These are phyloP conservation scores for Fusarium nodosum DNA, from an alignment of 2,329 filamentous ascomycete genomes.

Conservation along the genomic window DNA sequence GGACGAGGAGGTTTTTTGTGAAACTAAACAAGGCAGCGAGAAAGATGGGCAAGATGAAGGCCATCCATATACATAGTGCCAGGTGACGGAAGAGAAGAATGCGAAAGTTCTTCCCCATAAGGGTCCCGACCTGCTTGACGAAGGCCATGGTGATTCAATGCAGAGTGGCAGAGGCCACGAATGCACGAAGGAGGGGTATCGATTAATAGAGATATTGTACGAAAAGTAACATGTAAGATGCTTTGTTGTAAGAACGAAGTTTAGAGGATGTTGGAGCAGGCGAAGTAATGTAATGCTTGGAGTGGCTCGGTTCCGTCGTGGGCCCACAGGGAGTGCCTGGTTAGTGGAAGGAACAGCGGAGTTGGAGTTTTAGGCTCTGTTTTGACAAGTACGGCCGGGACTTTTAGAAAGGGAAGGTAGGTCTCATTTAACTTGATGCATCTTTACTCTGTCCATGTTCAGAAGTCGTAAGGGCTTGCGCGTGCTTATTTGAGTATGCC, in stretches of 20 bases:
- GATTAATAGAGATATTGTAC: slow-evolving; percentile 1
- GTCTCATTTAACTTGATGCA: not conserved
- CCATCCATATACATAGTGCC: slow-evolving; percentile 66
- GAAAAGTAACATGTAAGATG: slow-evolving; percentile 7
- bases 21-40: slow-evolving; percentile 74
- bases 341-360: slow-evolving; percentile 11
- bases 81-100: slow-evolving; percentile 69
- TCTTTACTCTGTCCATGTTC: not conserved
- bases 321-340: slow-evolving; percentile 3
- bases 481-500: slow-evolving; percentile 1
- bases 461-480: not conserved
- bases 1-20: slow-evolving; percentile 85
- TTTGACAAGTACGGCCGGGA: not conserved
- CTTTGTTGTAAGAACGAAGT: slow-evolving; percentile 6
- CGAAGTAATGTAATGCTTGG: not conserved
- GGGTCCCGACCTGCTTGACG: slow-evolving; percentile 70
- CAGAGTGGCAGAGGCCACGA: slow-evolving; percentile 19
- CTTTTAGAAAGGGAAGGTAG: slow-evolving; percentile 1
- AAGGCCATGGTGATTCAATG: slow-evolving; percentile 61
- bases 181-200: slow-evolving; percentile 7
- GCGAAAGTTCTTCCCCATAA: slow-evolving; percentile 73
- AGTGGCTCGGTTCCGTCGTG: not conserved
- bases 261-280: slow-evolving; percentile 2
- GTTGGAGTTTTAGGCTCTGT: not conserved
- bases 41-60: slow-evolving; percentile 70